phyloP scores from a whole-genome alignment of 805 yeast genomes.

The Candida easanensis region DNA sequence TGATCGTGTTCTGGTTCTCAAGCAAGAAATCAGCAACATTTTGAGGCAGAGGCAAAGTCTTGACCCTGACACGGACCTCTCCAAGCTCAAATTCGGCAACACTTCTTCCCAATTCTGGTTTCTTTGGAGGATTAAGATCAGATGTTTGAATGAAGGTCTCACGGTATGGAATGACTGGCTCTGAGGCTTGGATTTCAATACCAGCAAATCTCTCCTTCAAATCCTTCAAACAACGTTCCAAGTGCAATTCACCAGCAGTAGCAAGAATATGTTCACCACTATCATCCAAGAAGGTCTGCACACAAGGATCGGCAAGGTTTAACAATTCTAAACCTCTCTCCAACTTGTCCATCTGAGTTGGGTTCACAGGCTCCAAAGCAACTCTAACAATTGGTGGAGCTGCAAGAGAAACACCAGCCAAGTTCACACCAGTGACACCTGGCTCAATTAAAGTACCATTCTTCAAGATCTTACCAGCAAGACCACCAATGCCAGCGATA shows the following conservation, averaged over 20 bases:
- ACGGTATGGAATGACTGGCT: constrained; percentile 91
- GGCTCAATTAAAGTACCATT: constrained; percentile 77
- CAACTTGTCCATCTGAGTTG: constrained; percentile 70
- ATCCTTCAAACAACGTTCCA: constrained; percentile 92
- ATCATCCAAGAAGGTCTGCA: constrained; percentile 79
- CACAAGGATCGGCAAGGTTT: constrained; percentile 92
- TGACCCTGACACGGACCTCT: constrained; percentile 39
- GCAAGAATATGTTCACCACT: constrained; percentile 92
- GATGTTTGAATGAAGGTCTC: constrained; percentile 66
- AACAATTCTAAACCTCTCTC: constrained; percentile 76
- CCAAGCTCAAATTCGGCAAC: constrained; percentile 50
- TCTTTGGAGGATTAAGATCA: constrained; percentile 50
- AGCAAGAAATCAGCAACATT: constrained; percentile 47
- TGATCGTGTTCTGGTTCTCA: constrained; percentile 43
- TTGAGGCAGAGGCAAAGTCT: constrained; percentile 54
- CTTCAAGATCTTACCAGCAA: constrained; percentile 77
- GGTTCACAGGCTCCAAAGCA: constrained; percentile 92
- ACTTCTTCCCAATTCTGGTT: constrained; percentile 47
- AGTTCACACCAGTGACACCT: constrained; percentile 59
- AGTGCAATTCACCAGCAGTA: constrained; percentile 95
- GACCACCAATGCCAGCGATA: constrained; percentile 90
- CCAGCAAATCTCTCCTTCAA: constrained; percentile 89
- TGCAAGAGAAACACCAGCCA: constrained; percentile 71
- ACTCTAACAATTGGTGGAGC: constrained; percentile 93
- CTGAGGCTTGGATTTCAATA: constrained; percentile 78